Conservation (phyloP, 2,329 filamentous ascomycete species). For the Fusarium chaquense region DNA sequence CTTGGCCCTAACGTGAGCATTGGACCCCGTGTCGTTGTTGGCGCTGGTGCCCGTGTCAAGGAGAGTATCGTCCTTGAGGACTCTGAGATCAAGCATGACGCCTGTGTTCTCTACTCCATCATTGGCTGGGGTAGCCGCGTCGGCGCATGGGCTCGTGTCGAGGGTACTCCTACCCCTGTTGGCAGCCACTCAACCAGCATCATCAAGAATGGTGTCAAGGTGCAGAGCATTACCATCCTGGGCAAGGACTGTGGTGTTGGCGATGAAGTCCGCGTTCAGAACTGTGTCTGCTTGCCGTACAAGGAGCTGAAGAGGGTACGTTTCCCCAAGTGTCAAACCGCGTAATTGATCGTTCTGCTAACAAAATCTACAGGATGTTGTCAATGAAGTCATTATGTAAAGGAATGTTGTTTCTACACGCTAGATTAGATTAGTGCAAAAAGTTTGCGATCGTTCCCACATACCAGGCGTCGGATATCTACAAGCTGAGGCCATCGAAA, state of each 20-base stretch:
- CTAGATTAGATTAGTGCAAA: slow-evolving; percentile 29
- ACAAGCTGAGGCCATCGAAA: slow-evolving; percentile 18
- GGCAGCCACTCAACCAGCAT: slow-evolving; percentile 93
- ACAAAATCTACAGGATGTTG: slow-evolving; percentile 75
- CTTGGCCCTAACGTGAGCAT: slow-evolving; percentile 97
- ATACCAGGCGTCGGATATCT: slow-evolving; percentile 16
- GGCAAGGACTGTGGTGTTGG: slow-evolving; percentile 96
- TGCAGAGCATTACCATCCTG: slow-evolving; percentile 97
- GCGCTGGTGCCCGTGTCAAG: slow-evolving; percentile 91
- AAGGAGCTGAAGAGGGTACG: slow-evolving; percentile 97
- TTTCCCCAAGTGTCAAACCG: neutral
- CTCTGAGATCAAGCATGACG: slow-evolving; percentile 94
- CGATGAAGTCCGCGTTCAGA: slow-evolving; percentile 95
- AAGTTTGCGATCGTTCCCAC: slow-evolving; percentile 19
- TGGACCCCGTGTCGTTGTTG: slow-evolving; percentile 86
- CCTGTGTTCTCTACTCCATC: slow-evolving; percentile 94
- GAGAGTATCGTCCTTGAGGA: slow-evolving; percentile 97
- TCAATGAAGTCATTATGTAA: slow-evolving; percentile 93
- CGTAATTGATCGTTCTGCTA: slow-evolving; percentile 35
- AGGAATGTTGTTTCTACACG: slow-evolving; percentile 10
- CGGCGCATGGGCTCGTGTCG: slow-evolving; percentile 97
- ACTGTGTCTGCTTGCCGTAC: slow-evolving; percentile 96
- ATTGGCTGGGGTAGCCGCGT: slow-evolving; percentile 97
- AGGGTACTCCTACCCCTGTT: slow-evolving; percentile 90
- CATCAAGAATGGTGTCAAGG: slow-evolving; percentile 97